A percentile compares a stretch with the other conserved stretches of the same genome.
phyloP scores from a whole-genome alignment of 2,329 filamentous ascomycete species.

The Fusarium globosum region DNA sequence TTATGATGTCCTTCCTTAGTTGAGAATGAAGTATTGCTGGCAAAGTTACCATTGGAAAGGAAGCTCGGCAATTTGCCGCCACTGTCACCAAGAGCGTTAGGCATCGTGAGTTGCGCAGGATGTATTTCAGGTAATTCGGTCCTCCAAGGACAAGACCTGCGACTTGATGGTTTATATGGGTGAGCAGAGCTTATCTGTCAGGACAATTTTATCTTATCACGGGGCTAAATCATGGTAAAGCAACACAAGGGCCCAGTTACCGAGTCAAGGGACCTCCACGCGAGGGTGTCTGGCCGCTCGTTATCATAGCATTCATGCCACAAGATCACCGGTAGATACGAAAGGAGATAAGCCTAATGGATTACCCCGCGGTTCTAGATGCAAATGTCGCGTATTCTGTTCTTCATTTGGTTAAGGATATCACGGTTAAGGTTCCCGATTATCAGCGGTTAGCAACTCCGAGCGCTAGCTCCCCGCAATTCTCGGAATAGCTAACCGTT shows the following conservation, averaged over 20 bases:
- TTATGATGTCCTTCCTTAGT: background rate
- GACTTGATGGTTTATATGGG: background rate
- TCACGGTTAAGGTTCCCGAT: slow-evolving; percentile 3
- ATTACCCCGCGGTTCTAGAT: slow-evolving; percentile 9
- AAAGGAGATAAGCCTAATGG: background rate
- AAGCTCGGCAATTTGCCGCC: background rate
- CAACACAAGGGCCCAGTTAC: background rate
- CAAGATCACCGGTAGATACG: background rate
- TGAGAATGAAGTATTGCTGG: fast-evolving
- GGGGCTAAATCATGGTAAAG: background rate
- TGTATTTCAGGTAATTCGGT: background rate
- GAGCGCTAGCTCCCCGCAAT: slow-evolving; percentile 2
- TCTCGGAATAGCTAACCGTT: slow-evolving; percentile 10
- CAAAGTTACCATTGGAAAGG: background rate
- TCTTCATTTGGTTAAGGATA: background rate
- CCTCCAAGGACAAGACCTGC: fast-evolving
- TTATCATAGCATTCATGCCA: background rate
- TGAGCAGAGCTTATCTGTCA: background rate
- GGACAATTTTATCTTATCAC: background rate
- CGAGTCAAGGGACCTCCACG: background rate
- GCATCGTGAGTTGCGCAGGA: background rate
- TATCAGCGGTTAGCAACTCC: background rate
- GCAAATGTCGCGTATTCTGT: background rate
- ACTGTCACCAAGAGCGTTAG: background rate
- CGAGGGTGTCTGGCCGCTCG: background rate